These are phyloP conservation scores for Tilletia caries DNA, from an alignment of 1,284 basidiomycete genomes.

Conservation along the genomic window DNA sequence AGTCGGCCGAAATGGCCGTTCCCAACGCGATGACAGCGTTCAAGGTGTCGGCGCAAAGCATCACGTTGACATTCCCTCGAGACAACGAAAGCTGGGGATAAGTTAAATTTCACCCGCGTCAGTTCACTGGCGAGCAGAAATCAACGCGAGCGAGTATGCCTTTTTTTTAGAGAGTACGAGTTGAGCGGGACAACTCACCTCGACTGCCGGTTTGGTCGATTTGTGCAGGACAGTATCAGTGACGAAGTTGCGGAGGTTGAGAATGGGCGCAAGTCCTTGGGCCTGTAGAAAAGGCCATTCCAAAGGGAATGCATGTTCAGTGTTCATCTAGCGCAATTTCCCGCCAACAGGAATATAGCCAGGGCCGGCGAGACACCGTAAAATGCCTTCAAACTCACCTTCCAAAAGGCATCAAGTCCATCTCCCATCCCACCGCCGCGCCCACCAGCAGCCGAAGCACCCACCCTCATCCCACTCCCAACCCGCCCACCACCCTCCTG, in stretches of 20 bases:
- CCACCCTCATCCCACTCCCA: neutral
- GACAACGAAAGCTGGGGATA: neutral
- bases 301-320: neutral
- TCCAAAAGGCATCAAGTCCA: neutral
- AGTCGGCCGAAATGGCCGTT: neutral
- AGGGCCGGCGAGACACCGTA: no score
- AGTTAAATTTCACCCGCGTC: neutral
- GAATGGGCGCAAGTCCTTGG: constrained; percentile 26
- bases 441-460: neutral
- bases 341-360: neutral
- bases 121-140: no score
- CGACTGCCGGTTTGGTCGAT: constrained; percentile 39
- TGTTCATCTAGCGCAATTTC: neutral
- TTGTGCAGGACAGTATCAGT: constrained; percentile 28
- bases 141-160: no score
- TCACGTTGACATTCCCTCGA: neutral
- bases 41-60: constrained; percentile 8
- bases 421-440: constrained; percentile 47
- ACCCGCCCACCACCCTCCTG: constrained; percentile 15
- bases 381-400: constrained; percentile 9
- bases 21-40: neutral
- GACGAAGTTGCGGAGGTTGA: constrained; percentile 54
- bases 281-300: neutral
- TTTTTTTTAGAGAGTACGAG: no score
- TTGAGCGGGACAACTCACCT: no score